Conservation (phyloP, 1,284 basidiomycete genomes). For the Cryptococcus sp. region DNA sequence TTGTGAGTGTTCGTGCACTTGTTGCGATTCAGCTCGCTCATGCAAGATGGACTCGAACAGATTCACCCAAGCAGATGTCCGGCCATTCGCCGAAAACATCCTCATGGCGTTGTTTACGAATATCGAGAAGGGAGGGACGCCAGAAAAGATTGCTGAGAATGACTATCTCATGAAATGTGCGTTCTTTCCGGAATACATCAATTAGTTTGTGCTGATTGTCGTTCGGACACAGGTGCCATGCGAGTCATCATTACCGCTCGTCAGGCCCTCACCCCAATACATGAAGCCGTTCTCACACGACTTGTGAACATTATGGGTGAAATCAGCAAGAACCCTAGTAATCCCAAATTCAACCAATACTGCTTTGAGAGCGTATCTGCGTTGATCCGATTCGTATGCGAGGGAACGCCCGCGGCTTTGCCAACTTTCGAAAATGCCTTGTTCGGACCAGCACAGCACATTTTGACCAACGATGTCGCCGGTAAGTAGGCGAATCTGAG, state of each 20-base stretch:
- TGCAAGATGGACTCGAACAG: slow-evolving; percentile 54
- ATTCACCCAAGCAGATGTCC: slow-evolving; percentile 82
- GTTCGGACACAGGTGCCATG: slow-evolving; percentile 69
- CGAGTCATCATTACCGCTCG: slow-evolving; percentile 87
- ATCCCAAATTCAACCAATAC: slow-evolving; percentile 96
- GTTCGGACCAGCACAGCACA: slow-evolving; percentile 85
- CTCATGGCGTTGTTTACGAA: slow-evolving; percentile 76
- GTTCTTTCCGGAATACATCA: slow-evolving; percentile 30
- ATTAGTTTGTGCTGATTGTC: neutral
- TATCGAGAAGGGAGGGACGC: slow-evolving; percentile 77
- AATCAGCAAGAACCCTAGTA: slow-evolving; percentile 94
- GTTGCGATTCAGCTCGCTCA: neutral
- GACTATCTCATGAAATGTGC: slow-evolving; percentile 97
- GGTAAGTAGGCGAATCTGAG: slow-evolving; percentile 58
- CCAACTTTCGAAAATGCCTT: slow-evolving; percentile 74
- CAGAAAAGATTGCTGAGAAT: slow-evolving; percentile 96
- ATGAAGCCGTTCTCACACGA: slow-evolving; percentile 68
- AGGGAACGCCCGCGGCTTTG: slow-evolving; percentile 67
- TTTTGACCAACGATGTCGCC: slow-evolving; percentile 88
- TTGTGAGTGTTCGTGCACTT: slow-evolving; percentile 57
- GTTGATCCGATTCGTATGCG: slow-evolving; percentile 84
- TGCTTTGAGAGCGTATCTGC: slow-evolving; percentile 94
- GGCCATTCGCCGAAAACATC: slow-evolving; percentile 74
- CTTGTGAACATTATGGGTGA: slow-evolving; percentile 80
- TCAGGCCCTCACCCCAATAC: slow-evolving; percentile 69